Evolutionary conservation across 306 rosid species (phyloP).

Genomic region (peach (Prunus persica)): Prunus_persica_NCBIv2 NC_034014.1:7210001-7210500

Average conservation of each 20-base stretch:
- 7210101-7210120: background rate
- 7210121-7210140: background rate
- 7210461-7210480: background rate
- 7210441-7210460: background rate
- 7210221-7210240: background rate
- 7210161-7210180: background rate
- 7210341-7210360: too few relatives aligned
- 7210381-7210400: too few relatives aligned
- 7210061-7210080: background rate
- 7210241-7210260: too few relatives aligned
- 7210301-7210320: background rate
- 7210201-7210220: background rate
- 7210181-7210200: conserved; percentile 13
- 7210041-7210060: background rate
- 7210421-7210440: background rate
- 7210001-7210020: too few relatives aligned
- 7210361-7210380: too few relatives aligned
- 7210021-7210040: too few relatives aligned
- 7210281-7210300: background rate
- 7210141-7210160: background rate
- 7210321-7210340: too few relatives aligned
- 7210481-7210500: background rate
- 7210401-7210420: background rate
- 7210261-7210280: too few relatives aligned
- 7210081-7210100: background rate